phyloP scores from a whole-genome alignment of 2,329 filamentous ascomycete genomes.

The Penicillium sp. region DNA sequence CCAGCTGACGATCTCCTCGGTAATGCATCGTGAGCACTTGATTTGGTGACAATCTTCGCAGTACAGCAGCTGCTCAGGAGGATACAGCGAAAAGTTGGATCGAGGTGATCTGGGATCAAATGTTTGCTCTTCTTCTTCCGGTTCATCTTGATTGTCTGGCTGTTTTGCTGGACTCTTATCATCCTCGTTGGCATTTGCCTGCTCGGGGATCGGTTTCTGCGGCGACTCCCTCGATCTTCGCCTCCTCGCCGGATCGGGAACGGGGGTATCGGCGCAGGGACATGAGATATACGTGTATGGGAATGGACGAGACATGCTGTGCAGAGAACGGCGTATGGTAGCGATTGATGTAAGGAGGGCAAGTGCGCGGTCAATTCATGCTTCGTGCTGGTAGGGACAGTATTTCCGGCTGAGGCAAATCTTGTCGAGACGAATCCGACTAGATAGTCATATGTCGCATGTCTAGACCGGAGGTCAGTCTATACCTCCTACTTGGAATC shows the following conservation, averaged over 20 bases:
- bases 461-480: too few species aligned
- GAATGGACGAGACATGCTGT: slow-evolving; percentile 50
- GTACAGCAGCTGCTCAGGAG: slow-evolving; percentile 87
- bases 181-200: slow-evolving; percentile 1
- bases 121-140: slow-evolving; percentile 56
- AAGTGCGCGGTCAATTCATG: slow-evolving; percentile 15
- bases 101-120: slow-evolving; percentile 82
- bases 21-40: slow-evolving; percentile 82
- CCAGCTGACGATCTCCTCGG: slow-evolving; percentile 90
- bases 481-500: too few species aligned
- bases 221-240: slow-evolving; percentile 35
- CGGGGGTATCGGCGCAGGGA: slow-evolving; percentile 52
- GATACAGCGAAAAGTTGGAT: slow-evolving; percentile 86
- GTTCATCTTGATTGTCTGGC: slow-evolving; percentile 16
- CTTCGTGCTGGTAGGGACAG: slow-evolving; percentile 10
- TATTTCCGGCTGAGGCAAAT: not conserved
- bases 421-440: too few species aligned
- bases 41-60: slow-evolving; percentile 98
- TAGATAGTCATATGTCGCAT: too few species aligned
- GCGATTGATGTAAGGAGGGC: slow-evolving; percentile 1
- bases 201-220: slow-evolving; percentile 28
- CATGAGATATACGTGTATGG: slow-evolving; percentile 62
- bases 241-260: slow-evolving; percentile 37
- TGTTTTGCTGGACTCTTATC: slow-evolving; percentile 3
- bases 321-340: not conserved